A percentile compares a stretch with the other conserved stretches of the same genome.
phyloP scores from a whole-genome alignment of 495 filamentous ascomycete species.

The Penicillium herquei region DNA sequence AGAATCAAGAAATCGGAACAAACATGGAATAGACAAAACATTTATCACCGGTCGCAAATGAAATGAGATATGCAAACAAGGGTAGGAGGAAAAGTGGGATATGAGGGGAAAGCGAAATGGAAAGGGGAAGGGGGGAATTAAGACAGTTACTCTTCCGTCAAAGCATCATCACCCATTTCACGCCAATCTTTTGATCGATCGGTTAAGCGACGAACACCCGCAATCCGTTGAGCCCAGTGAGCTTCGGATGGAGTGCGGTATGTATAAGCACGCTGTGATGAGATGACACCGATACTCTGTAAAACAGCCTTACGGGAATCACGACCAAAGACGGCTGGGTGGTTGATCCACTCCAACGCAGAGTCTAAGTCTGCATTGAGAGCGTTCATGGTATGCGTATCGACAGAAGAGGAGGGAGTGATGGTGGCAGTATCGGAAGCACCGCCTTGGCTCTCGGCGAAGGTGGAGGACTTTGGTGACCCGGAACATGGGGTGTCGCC shows the following conservation, averaged over 20 bases:
- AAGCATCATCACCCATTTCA: conserved; percentile 76
- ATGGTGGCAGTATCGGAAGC: conserved; percentile 54
- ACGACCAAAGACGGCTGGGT: conserved; percentile 92
- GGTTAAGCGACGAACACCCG: conserved; percentile 72
- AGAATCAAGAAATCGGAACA: neutral
- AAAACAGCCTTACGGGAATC: conserved; percentile 95
- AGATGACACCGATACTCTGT: conserved; percentile 95
- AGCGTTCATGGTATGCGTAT: conserved; percentile 73
- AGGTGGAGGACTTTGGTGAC: conserved; percentile 43
- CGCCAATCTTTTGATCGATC: conserved; percentile 83
- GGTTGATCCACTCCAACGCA: conserved; percentile 98
- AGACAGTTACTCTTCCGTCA: conserved; percentile 69
- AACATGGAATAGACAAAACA: conserved; percentile 8
- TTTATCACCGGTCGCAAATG: neutral
- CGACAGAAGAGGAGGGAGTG: conserved; percentile 70
- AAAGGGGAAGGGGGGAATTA: conserved; percentile 7
- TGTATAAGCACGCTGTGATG: conserved; percentile 89
- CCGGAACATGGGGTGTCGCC: conserved; percentile 38
- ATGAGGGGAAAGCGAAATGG: neutral
- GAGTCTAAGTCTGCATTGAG: conserved; percentile 89
- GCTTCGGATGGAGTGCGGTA: conserved; percentile 85
- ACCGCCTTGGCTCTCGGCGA: conserved; percentile 43
- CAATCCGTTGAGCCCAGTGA: conserved; percentile 78
- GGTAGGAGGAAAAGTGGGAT: too few species aligned
- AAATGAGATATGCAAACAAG: neutral